A percentile compares a stretch with the other conserved stretches of the same genome.
These are phyloP conservation scores for Asterophora parasitica DNA, from an alignment of 768 basidiomycete species.

Conservation along the genomic window DNA sequence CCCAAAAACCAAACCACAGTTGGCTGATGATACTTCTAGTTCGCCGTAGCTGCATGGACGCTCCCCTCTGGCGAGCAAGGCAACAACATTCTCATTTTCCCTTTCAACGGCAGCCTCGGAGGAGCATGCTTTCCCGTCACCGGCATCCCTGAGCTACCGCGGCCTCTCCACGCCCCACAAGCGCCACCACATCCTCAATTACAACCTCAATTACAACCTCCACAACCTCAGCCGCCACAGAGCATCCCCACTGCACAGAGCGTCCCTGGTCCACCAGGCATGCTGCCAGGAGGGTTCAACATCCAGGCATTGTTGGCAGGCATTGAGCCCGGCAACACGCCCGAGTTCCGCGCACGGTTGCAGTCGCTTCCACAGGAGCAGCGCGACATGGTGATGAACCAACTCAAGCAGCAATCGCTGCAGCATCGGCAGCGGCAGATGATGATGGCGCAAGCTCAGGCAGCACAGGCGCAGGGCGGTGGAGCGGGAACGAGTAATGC, in stretches of 20 bases:
- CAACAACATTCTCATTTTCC: conserved; percentile 37
- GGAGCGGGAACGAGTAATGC: conserved; percentile 4
- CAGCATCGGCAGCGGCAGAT: conserved; percentile 6
- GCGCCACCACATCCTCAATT: not conserved
- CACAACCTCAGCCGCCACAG: no score
- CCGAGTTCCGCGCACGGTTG: conserved; percentile 17
- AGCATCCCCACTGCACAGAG: no score
- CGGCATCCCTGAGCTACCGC: conserved; percentile 35
- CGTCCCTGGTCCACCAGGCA: no score
- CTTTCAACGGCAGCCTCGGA: conserved; percentile 20
- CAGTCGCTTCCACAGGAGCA: conserved; percentile 23
- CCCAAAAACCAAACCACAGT: not conserved
- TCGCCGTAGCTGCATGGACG: conserved; percentile 34
- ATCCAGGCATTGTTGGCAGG: not conserved
- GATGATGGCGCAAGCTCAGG: conserved; percentile 3
- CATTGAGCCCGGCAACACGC: conserved; percentile 11
- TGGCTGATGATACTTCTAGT: conserved; percentile 23
- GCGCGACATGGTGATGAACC: conserved; percentile 16
- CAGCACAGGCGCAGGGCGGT: not conserved
- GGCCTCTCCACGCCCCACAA: conserved; percentile 9
- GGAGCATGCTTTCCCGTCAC: conserved; percentile 35
- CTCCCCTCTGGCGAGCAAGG: conserved; percentile 27
- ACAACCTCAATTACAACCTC: no score
- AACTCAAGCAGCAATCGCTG: conserved; percentile 13
- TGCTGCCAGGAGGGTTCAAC: no score